A percentile compares a stretch with the other conserved stretches of the same genome.
These are phyloP conservation scores for Penicillium alfredii DNA, from an alignment of 495 filamentous ascomycete species.

Conservation along the genomic window DNA sequence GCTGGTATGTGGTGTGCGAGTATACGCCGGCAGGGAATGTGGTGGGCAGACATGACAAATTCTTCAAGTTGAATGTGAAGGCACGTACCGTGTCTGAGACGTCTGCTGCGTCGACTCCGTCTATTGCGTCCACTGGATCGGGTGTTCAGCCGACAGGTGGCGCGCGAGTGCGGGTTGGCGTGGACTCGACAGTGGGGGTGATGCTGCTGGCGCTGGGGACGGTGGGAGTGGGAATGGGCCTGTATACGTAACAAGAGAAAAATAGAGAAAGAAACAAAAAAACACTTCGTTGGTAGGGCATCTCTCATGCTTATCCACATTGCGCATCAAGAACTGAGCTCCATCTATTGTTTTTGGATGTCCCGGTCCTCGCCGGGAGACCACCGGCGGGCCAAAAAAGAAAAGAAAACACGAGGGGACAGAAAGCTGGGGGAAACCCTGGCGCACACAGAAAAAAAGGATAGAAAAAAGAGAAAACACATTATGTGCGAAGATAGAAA, in stretches of 20 bases:
- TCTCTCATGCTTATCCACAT: slow-evolving; percentile 35
- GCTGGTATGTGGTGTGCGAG: slow-evolving; percentile 78
- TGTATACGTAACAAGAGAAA: slow-evolving; percentile 13
- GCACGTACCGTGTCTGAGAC: background rate
- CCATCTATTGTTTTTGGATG: slow-evolving; percentile 28
- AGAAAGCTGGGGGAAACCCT: slow-evolving; percentile 24
- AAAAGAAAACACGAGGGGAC: slow-evolving; percentile 21
- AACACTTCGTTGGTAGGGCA: slow-evolving; percentile 26
- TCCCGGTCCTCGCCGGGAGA: slow-evolving; percentile 20
- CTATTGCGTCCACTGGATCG: background rate
- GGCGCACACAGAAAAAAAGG: slow-evolving; percentile 21
- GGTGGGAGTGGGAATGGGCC: slow-evolving; percentile 12
- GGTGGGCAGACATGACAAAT: slow-evolving; percentile 50
- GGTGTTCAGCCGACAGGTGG: slow-evolving; percentile 5
- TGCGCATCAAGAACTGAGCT: slow-evolving; percentile 28
- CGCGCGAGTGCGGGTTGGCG: background rate
- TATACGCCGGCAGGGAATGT: slow-evolving; percentile 74
- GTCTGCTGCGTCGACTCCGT: slow-evolving; percentile 1
- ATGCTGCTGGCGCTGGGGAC: slow-evolving; percentile 9
- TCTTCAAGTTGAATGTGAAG: slow-evolving; percentile 38
- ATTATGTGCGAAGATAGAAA: slow-evolving; percentile 36
- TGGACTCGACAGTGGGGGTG: slow-evolving; percentile 4
- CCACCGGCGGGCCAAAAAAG: too few species aligned
- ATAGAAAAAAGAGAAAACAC: slow-evolving; percentile 30
- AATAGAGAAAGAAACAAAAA: slow-evolving; percentile 6